A percentile compares a stretch with the other conserved stretches of the same genome.
Evolutionary conservation across 441 rosid species (phyloP).

Genomic region (Cnidoscolus chayamansa): DNA sequence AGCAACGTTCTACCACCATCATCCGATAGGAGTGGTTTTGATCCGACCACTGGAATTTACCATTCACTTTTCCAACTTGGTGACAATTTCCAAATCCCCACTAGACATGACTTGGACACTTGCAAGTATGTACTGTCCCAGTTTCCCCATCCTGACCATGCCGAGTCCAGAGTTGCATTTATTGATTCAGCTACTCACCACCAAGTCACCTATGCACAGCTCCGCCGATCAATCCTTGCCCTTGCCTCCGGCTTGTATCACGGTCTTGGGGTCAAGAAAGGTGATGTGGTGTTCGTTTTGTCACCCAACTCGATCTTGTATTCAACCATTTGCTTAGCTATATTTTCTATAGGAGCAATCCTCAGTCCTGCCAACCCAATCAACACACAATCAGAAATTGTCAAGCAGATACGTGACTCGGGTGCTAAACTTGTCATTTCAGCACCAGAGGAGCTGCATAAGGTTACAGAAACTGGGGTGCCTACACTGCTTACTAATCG

Average conservation of each 20-base stretch:
- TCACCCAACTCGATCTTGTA: conserved; percentile 56
- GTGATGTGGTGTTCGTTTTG: conserved; percentile 52
- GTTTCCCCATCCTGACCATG: conserved; percentile 39
- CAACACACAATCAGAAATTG: conserved; percentile 47
- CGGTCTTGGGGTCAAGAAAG: conserved; percentile 45
- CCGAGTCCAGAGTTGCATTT: conserved; percentile 39
- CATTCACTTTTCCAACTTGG: conserved; percentile 34
- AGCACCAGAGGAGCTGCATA: conserved; percentile 47
- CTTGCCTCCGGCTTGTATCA: conserved; percentile 47
- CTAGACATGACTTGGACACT: conserved; percentile 32
- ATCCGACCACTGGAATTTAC: conserved; percentile 39
- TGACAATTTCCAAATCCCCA: conserved; percentile 33
- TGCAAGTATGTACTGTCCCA: conserved; percentile 44
- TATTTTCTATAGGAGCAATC: conserved; percentile 54
- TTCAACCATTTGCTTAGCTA: conserved; percentile 49
- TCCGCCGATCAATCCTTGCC: conserved; percentile 39
- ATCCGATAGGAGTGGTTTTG: conserved; percentile 32
- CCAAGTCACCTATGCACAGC: conserved; percentile 39
- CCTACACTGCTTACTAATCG: conserved; percentile 36
- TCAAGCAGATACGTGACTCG: conserved; percentile 51
- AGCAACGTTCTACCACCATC: neutral
- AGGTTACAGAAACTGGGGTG: conserved; percentile 33
- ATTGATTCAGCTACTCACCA: conserved; percentile 38
- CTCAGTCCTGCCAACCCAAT: conserved; percentile 58
- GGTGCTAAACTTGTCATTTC: conserved; percentile 49